Conservation (phyloP, 2,329 filamentous ascomycete genomes). For the Verticillium nonalfalfae region DNA sequence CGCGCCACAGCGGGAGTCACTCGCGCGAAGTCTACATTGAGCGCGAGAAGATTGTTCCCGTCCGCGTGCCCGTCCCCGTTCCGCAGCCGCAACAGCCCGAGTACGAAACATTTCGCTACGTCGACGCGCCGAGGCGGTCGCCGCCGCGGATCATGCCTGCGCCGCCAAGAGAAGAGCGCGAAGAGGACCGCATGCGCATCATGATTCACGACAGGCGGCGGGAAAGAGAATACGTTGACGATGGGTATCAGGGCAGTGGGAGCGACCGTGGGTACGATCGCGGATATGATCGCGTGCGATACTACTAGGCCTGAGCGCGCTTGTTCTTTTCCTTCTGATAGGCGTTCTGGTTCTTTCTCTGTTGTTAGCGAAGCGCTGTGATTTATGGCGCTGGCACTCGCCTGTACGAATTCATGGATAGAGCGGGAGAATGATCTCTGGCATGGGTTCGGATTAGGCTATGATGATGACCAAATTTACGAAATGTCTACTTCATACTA, state of each 20-base stretch:
- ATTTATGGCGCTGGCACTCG: neutral
- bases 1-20: slow-evolving; percentile 21
- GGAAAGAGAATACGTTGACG: slow-evolving; percentile 22
- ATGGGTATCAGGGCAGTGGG: neutral
- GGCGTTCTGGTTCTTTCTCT: neutral
- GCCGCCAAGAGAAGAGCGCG: slow-evolving; percentile 17
- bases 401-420: neutral
- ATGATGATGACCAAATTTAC: neutral
- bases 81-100: slow-evolving; percentile 23
- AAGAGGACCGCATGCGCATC: slow-evolving; percentile 24
- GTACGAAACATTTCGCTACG: slow-evolving; percentile 46
- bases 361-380: neutral
- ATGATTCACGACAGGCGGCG: slow-evolving; percentile 25
- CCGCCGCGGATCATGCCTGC: slow-evolving; percentile 20
- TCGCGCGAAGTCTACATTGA: slow-evolving; percentile 18
- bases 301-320: neutral
- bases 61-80: slow-evolving; percentile 31
- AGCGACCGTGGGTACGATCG: neutral
- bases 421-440: neutral
- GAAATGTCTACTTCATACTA: neutral
- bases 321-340: neutral
- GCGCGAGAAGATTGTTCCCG: slow-evolving; percentile 40
- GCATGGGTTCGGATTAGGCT: neutral
- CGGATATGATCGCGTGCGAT: neutral
- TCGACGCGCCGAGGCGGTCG: slow-evolving; percentile 40